These are phyloP conservation scores for Priceomyces medius DNA, from an alignment of 805 yeast genomes.

Conservation along the genomic window DNA sequence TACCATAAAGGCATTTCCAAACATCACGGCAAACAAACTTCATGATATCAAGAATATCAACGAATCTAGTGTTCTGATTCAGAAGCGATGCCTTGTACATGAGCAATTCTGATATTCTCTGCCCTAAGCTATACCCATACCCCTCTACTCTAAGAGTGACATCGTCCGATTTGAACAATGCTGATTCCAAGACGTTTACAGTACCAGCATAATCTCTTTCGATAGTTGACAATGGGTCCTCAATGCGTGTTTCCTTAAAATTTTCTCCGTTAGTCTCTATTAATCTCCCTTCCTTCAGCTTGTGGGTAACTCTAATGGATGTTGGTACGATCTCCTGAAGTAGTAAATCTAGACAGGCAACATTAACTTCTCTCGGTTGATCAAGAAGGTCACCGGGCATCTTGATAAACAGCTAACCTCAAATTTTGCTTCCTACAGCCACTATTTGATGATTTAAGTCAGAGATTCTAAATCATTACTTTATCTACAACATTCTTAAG, in stretches of 20 bases:
- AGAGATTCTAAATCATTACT: too few species aligned
- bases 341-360: slow-evolving; percentile 58
- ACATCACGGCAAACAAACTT: slow-evolving; percentile 90
- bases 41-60: slow-evolving; percentile 76
- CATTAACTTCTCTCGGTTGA: slow-evolving; percentile 45
- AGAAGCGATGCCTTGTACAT: slow-evolving; percentile 31
- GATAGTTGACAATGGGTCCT: slow-evolving; percentile 26
- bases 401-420: too few species aligned
- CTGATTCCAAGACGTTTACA: slow-evolving; percentile 37
- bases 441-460: too few species aligned
- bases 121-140: slow-evolving; percentile 71
- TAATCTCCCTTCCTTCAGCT: slow-evolving; percentile 29
- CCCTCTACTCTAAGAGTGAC: slow-evolving; percentile 60
- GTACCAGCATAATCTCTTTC: slow-evolving; percentile 43
- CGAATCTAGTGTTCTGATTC: slow-evolving; percentile 39
- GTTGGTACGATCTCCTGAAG: slow-evolving; percentile 77
- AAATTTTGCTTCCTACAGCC: too few species aligned
- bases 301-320: slow-evolving; percentile 60
- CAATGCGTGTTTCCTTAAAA: slow-evolving; percentile 7
- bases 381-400: slow-evolving; percentile 22
- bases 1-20: slow-evolving; percentile 77
- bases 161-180: slow-evolving; percentile 43
- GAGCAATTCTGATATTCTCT: slow-evolving; percentile 50
- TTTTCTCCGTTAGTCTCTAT: slow-evolving; percentile 4
- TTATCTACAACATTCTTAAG: too few species aligned